Evolutionary conservation across 805 yeast species (phyloP), one percentile per base, ranked within the genome.

Genomic region (Saccharomycopsis sp.): DNA sequence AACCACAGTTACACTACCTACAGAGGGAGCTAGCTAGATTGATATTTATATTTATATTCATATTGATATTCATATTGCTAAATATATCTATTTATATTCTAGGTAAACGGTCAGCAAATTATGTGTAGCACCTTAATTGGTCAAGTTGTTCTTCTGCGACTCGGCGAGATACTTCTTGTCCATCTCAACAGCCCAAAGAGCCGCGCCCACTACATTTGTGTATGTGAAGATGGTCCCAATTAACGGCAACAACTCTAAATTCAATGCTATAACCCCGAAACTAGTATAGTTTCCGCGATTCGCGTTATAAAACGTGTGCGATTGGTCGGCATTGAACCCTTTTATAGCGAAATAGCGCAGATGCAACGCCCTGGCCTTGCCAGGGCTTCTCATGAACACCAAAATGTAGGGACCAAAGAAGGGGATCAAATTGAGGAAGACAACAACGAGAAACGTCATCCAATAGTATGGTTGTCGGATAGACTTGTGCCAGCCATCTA

Each of bases 1-100:
- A 89, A 89, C 68, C 89, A 86, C 72, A 86, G 96, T 38, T 92
- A 91, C 73, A 83, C 96, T 3, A 92, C 97, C 0, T 92, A 92
- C 73, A 79, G 97, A 58, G 98, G 98, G 1, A 83, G 88, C 67
- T 86, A 83, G 88, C 67, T 86, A 67, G 58, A 8, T n/a, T 22
- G 47, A 34, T 2, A 42, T 50, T 44, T 49, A 20, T 12, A 22
- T 29, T 7, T 15, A 56, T 12, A 34, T 8, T 38, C 12, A 44
- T 7, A 44, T 17, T 17, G 49, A 44, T 44, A 44, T 17, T 3
- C 22, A 44, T 44, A 44, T 29, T 29, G 38, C n/a, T n/a, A n/a
- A n/a, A n/a, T n/a, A n/a, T n/a, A n/a, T n/a, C n/a, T n/a, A n/a
- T n/a, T n/a, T n/a, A n/a, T n/a, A n/a, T n/a, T n/a, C n/a, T n/a